Conservation (phyloP, 2,329 filamentous ascomycete genomes). For the Trichoderma guizhouense region DNA sequence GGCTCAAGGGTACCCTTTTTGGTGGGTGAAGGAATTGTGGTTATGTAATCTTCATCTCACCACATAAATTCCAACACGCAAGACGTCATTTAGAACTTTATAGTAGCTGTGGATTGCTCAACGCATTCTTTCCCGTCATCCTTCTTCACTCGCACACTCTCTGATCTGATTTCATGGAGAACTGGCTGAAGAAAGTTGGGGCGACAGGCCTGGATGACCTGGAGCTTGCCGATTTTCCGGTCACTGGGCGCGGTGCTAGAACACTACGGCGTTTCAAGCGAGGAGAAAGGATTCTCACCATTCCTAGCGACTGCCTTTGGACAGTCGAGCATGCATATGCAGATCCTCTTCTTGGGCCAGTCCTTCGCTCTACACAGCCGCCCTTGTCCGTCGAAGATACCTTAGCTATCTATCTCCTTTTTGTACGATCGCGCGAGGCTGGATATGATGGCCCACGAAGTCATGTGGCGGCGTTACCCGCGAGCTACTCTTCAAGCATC, state of each 20-base stretch:
- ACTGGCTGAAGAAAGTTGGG: conserved; percentile 32
- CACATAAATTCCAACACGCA: too few species aligned
- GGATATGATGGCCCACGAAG: conserved; percentile 29
- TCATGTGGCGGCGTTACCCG: conserved; percentile 32
- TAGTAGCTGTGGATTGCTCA: too few species aligned
- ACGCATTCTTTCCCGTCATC: too few species aligned
- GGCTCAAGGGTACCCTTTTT: too few species aligned
- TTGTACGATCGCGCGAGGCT: conserved; percentile 32
- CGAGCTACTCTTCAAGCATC: conserved; percentile 34
- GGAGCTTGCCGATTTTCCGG: conserved; percentile 32
- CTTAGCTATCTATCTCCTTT: conserved; percentile 33
- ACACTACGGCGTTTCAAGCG: conserved; percentile 30
- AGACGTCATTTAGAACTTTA: too few species aligned
- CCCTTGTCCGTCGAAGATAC: conserved; percentile 34
- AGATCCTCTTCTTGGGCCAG: conserved; percentile 32
- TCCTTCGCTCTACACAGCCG: conserved; percentile 30
- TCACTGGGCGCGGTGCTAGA: conserved; percentile 32
- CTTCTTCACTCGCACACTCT: too few species aligned
- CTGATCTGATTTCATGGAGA: conserved; percentile 28
- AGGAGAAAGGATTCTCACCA: conserved; percentile 34
- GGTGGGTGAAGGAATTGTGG: too few species aligned
- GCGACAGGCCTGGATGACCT: conserved; percentile 31
- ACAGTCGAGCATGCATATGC: conserved; percentile 32
- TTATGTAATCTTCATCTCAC: too few species aligned
- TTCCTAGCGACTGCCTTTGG: conserved; percentile 31